phyloP scores from a whole-genome alignment of 441 rosid genomes.

The Erodium texanum region DNA sequence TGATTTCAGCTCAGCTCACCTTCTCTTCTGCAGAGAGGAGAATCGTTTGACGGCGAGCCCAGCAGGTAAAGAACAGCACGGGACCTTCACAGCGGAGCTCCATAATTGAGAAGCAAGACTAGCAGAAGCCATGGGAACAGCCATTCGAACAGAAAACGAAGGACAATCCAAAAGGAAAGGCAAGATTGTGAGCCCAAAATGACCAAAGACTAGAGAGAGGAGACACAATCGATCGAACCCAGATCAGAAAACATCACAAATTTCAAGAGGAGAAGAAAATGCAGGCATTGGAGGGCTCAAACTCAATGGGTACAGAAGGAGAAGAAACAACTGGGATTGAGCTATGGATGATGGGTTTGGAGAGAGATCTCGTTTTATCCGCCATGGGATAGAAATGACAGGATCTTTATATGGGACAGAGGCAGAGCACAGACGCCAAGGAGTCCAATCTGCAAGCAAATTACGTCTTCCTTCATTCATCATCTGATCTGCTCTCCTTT shows the following conservation, averaged over 20 bases:
- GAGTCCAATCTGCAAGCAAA: too few relatives aligned
- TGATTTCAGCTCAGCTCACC: not conserved
- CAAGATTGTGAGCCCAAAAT: not conserved
- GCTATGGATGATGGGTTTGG: not conserved
- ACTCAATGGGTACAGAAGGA: not conserved
- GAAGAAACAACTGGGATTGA: not conserved
- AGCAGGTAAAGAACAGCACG: not conserved
- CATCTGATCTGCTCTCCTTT: too few relatives aligned
- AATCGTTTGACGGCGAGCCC: not conserved
- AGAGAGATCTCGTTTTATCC: not conserved
- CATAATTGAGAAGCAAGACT: not conserved
- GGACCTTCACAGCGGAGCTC: not conserved
- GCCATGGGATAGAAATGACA: not conserved
- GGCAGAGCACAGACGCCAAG: too few relatives aligned
- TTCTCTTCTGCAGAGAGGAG: not conserved
- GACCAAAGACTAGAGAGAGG: not conserved
- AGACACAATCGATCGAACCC: not conserved
- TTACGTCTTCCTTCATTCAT: too few relatives aligned
- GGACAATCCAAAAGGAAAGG: not conserved
- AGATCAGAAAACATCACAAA: not conserved
- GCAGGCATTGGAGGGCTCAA: too few relatives aligned
- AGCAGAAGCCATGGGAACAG: conserved; percentile 1
- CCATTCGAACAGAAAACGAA: not conserved
- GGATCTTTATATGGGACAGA: too few relatives aligned
- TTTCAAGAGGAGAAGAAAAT: not conserved